These are phyloP conservation scores for Dalbergia cultrata DNA, from an alignment of 306 rosid species.

Conservation along the genomic window DNA sequence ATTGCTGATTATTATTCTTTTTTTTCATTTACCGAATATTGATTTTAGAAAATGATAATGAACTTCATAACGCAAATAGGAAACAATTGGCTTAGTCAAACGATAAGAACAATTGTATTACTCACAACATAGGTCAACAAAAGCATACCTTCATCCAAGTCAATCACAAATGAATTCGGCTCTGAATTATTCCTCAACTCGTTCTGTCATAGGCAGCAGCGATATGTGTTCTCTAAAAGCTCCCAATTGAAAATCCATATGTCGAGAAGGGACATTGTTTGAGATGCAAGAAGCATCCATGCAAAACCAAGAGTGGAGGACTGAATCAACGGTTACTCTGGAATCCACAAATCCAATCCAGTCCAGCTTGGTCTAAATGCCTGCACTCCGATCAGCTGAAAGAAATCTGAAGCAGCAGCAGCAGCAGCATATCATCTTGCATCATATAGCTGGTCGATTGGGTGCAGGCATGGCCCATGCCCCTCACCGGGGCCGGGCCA, in stretches of 20 bases:
- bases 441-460: slow-evolving; percentile 60
- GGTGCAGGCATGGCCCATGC: slow-evolving; percentile 98
- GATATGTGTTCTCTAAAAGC: slow-evolving; percentile 42
- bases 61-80: slow-evolving; percentile 21
- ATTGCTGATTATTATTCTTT: slow-evolving; percentile 10
- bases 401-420: slow-evolving; percentile 43
- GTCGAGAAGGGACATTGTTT: slow-evolving; percentile 50
- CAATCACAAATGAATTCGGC: slow-evolving; percentile 57
- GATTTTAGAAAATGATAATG: background rate
- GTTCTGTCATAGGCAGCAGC: slow-evolving; percentile 50
- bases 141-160: slow-evolving; percentile 71
- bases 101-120: background rate
- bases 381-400: slow-evolving; percentile 85
- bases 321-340: slow-evolving; percentile 49
- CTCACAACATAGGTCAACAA: background rate
- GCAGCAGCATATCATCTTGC: slow-evolving; percentile 48
- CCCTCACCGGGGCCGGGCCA: slow-evolving; percentile 99
- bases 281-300: slow-evolving; percentile 64
- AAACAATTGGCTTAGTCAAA: slow-evolving; percentile 27
- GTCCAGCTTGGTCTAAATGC: slow-evolving; percentile 84
- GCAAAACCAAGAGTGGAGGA: slow-evolving; percentile 72
- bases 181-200: slow-evolving; percentile 49
- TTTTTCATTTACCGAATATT: slow-evolving; percentile 3
- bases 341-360: slow-evolving; percentile 55
- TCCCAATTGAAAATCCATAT: slow-evolving; percentile 28